Evolutionary conservation across 345 rosid species (phyloP).

Genomic region (Clausena lansium): DNA sequence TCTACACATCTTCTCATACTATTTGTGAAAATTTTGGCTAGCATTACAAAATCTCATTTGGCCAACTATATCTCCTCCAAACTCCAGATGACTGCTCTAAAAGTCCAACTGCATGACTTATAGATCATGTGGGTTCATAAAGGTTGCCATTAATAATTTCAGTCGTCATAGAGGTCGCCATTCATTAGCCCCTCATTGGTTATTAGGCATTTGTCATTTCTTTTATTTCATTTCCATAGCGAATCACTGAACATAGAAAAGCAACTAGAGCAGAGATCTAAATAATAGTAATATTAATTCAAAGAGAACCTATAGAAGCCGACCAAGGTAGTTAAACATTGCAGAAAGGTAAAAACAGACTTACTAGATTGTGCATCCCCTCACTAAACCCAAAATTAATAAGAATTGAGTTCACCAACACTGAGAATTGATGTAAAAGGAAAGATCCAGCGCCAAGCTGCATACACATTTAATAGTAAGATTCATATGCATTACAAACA

Average conservation of each 20-base stretch:
- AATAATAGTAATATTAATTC: background rate
- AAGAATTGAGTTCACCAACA: conserved; percentile 73
- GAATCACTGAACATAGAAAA: background rate
- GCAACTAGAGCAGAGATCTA: background rate
- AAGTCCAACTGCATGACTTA: background rate
- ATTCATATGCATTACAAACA: conserved; percentile 9
- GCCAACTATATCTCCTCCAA: background rate
- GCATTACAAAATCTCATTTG: background rate
- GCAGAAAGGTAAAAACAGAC: conserved; percentile 26
- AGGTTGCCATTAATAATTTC: too few species aligned
- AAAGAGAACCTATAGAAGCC: background rate
- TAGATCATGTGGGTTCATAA: background rate
- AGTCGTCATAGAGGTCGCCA: too few species aligned
- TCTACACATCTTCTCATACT: background rate
- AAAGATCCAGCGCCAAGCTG: conserved; percentile 90
- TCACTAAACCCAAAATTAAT: conserved; percentile 76
- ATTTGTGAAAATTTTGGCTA: background rate
- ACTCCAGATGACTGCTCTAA: background rate
- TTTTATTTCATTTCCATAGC: background rate
- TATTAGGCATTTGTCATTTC: background rate
- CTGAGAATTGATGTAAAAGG: conserved; percentile 73
- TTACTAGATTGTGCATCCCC: conserved; percentile 91
- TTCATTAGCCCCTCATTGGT: background rate
- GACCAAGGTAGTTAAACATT: background rate
- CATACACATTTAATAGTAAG: conserved; percentile 22